phyloP scores from a whole-genome alignment of 2,329 filamentous ascomycete genomes.

The Chrysosporium keratinophilum region DNA sequence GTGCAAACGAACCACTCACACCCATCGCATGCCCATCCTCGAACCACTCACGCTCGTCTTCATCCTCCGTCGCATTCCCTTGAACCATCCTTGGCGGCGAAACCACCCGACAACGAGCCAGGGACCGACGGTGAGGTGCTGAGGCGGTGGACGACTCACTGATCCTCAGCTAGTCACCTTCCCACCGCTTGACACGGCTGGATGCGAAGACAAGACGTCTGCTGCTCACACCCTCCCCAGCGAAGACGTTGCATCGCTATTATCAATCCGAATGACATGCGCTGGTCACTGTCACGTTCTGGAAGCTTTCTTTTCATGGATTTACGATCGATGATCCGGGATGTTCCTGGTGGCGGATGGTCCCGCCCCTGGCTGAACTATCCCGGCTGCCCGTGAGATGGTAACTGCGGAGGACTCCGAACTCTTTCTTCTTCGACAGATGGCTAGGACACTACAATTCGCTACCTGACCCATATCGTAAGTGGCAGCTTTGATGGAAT shows the following conservation, averaged over 20 bases:
- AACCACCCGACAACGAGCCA: background rate
- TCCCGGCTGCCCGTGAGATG: background rate
- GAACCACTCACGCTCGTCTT: background rate
- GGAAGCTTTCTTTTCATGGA: slow-evolving; percentile 1
- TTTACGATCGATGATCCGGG: slow-evolving; percentile 1
- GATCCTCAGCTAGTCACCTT: no score
- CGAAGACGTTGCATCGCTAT: slow-evolving; percentile 2
- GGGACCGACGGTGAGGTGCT: background rate
- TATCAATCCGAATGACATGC: background rate
- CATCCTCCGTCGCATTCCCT: background rate
- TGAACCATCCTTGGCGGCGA: background rate
- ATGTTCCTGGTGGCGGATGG: slow-evolving; percentile 2
- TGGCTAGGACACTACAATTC: no score
- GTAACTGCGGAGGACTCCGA: background rate
- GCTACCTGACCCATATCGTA: no score
- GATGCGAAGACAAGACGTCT: background rate
- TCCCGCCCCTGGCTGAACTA: background rate
- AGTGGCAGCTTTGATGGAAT: no score
- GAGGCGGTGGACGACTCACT: background rate
- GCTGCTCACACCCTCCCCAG: background rate
- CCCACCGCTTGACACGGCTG: slow-evolving; percentile 3
- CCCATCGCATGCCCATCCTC: background rate
- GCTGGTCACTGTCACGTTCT: background rate
- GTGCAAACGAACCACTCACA: background rate
- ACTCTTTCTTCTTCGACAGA: no score